Evolutionary conservation across 441 rosid species (phyloP), one percentile per base, ranked within the genome.

Genomic region (Gossypium davidsonii): DNA sequence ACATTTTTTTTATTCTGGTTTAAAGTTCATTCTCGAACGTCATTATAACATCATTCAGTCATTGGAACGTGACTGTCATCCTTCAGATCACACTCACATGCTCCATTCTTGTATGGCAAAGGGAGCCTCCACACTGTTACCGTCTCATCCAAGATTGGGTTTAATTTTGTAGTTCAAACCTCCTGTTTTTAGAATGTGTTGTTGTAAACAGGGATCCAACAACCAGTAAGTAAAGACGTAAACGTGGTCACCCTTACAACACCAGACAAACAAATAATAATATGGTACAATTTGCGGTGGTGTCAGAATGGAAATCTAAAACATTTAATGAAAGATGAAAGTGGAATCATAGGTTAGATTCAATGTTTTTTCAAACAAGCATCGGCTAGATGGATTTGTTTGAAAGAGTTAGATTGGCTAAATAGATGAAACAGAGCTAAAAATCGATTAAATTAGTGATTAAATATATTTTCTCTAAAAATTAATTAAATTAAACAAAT

Each of bases 71-170:
- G 72, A 51, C 59, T 3, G 20, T 23, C 44, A 67, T 67, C 28
- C 20, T 67, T 34, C 3, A 44, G 46, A 15, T 44, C 52, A 8
- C 6, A 11, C 52, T 42, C 52, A 23, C 6, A 6, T 31, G 23
- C 18, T 63, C 3, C 12, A 23, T n/a, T 52, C 52, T 63, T 23
- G 56, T 23, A 6, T 12, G 26, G 31, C 20, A 7, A 63, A 53
- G 25, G 28, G 7, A 12, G 23, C 76, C 70, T 23, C 76, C 65
- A 74, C 34, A 9, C 58, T 23, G 72, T 14, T 3, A 9, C 58
- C 4, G 72, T 14, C 3, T 18, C 17, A 5, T 3, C 6, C 34
- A 28, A 14, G 56, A 48, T 2, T 46, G 39, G 17, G 28, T 25
- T 34, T 37, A 67, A 26, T 14, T 4, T 28, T 28, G 34, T 28